Percentiles rank a stretch among this genome's conserved stretches.
Conservation (phyloP, 1,139 yeast species). For the Suhomyces taliae region DNA sequence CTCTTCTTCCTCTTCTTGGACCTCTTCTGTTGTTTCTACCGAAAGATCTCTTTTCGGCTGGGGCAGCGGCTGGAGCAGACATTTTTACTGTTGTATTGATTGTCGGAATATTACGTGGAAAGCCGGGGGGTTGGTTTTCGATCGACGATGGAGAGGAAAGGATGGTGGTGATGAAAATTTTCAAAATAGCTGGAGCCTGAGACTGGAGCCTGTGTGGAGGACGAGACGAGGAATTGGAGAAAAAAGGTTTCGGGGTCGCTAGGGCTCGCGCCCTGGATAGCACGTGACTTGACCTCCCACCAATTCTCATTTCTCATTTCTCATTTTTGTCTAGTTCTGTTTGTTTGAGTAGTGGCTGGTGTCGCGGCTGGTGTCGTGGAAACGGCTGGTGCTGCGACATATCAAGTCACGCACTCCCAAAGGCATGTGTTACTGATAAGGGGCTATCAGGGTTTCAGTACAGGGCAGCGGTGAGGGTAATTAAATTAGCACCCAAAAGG, state of each 20-base stretch:
- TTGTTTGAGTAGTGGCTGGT: not conserved
- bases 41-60: slow-evolving; percentile 55
- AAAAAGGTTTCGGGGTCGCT: not conserved
- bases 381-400: too few relatives aligned
- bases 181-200: slow-evolving; percentile 1
- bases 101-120: slow-evolving; percentile 90
- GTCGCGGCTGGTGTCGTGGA: not conserved
- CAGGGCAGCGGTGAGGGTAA: not conserved
- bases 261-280: slow-evolving; percentile 12
- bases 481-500: too few relatives aligned
- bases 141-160: slow-evolving; percentile 52
- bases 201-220: not conserved
- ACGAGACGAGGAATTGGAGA: not conserved
- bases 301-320: too few relatives aligned
- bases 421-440: not conserved
- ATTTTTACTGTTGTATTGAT: slow-evolving; percentile 32
- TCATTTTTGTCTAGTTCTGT: not conserved
- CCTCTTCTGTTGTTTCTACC: slow-evolving; percentile 62
- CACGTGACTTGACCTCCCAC: not conserved
- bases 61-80: slow-evolving; percentile 59
- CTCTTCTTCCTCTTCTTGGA: slow-evolving; percentile 64
- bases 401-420: not conserved
- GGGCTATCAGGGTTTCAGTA: not conserved
- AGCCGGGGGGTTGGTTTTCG: slow-evolving; percentile 90
- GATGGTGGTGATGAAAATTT: slow-evolving; percentile 11